These are phyloP conservation scores for Colletotrichum caudatum DNA, from an alignment of 2,329 filamentous ascomycete genomes.

Conservation along the genomic window DNA sequence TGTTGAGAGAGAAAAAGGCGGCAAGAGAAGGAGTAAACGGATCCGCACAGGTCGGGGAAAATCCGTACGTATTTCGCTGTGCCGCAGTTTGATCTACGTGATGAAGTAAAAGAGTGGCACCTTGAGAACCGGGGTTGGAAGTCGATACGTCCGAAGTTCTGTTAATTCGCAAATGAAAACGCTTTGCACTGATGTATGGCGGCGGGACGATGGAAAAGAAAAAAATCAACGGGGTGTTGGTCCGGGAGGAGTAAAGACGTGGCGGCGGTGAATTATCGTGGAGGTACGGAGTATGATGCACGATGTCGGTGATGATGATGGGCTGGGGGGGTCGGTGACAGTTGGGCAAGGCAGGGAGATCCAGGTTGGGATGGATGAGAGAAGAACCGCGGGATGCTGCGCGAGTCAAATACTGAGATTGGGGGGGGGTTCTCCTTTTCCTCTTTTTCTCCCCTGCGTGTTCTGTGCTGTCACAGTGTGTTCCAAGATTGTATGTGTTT, in stretches of 20 bases:
- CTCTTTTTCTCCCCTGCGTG: not conserved
- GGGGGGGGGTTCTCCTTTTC: too few relatives aligned
- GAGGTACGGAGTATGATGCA: too few relatives aligned
- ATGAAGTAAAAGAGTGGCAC: conserved; percentile 1
- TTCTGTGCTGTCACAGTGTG: not conserved
- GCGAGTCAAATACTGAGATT: conserved; percentile 35
- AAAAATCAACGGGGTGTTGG: conserved; percentile 9
- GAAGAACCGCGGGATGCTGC: conserved; percentile 28
- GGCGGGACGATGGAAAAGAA: not conserved
- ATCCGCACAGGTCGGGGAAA: conserved; percentile 27
- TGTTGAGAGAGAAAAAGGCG: conserved; percentile 7
- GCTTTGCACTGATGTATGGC: not conserved
- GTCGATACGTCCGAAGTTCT: conserved; percentile 14
- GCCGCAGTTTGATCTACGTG: conserved; percentile 4
- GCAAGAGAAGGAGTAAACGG: conserved; percentile 23
- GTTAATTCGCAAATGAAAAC: too few relatives aligned
- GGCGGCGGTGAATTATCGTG: not conserved
- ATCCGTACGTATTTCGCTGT: conserved; percentile 9
- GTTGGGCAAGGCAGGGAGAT: not conserved
- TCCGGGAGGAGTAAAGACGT: conserved; percentile 1
- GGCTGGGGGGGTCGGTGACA: not conserved
- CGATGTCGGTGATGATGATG: not conserved
- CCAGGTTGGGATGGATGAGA: not conserved
- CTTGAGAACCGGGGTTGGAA: not conserved
- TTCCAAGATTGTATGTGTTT: conserved; percentile 5